Conservation (phyloP, 148 eudicot species). For the Linanthus parryae region DNA sequence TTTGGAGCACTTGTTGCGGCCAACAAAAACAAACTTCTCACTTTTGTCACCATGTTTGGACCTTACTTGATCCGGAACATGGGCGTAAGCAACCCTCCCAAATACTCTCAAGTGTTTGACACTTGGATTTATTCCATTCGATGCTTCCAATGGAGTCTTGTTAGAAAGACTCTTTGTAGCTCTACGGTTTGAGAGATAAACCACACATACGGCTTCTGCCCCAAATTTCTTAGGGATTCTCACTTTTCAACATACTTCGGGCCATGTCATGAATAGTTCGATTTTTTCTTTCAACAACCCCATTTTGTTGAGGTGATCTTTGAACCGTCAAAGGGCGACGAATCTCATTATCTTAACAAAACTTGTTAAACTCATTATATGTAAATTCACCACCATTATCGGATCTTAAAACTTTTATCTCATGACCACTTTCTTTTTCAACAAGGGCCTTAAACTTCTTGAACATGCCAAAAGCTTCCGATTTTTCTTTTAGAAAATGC, state of each 20-base stretch:
- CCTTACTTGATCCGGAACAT: neutral
- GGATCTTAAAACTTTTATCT: neutral
- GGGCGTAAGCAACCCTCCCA: neutral
- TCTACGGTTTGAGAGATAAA: neutral
- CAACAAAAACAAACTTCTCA: neutral
- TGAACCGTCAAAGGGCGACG: neutral
- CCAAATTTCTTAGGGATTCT: neutral
- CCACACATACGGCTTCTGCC: conserved; percentile 1
- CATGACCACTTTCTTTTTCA: neutral
- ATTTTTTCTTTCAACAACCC: neutral
- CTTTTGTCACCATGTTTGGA: neutral
- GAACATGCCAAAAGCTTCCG: neutral
- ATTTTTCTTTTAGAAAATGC: conserved; percentile 2
- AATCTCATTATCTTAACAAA: neutral
- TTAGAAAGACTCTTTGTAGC: neutral
- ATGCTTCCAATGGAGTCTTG: neutral
- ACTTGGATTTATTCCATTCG: neutral
- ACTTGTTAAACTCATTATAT: neutral
- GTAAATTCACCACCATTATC: neutral
- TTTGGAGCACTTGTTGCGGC: neutral
- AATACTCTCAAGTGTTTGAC: neutral
- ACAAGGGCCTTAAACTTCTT: neutral
- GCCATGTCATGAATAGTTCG: neutral
- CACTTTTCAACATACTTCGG: neutral
- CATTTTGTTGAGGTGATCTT: neutral